These are phyloP conservation scores for Murraya koenigii DNA, from an alignment of 345 rosid genomes.

Conservation along the genomic window DNA sequence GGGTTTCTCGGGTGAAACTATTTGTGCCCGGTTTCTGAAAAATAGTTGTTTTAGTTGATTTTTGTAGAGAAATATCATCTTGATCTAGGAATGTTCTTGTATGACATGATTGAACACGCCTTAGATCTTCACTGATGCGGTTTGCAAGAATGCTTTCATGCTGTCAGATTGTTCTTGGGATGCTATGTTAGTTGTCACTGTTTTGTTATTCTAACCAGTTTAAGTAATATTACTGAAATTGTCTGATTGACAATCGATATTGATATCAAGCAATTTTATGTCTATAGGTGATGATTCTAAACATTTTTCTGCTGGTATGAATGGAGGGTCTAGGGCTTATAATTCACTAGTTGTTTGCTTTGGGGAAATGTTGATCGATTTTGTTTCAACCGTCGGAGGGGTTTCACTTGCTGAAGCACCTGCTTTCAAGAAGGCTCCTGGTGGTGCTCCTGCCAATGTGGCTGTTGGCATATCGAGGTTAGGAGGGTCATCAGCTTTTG, in stretches of 20 bases:
- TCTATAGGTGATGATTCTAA: conserved; percentile 34
- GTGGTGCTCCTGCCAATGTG: conserved; percentile 99
- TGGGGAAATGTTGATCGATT: conserved; percentile 96
- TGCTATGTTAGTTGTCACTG: conserved; percentile 4
- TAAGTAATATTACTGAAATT: neutral
- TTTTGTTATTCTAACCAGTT: neutral
- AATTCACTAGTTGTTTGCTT: conserved; percentile 69
- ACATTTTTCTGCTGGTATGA: conserved; percentile 24
- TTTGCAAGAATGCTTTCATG: neutral
- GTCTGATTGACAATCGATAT: neutral
- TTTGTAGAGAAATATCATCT: neutral
- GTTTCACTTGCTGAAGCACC: conserved; percentile 97
- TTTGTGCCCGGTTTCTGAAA: neutral
- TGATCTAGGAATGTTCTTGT: conserved; percentile 12
- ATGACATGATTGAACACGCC: neutral
- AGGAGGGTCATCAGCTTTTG: conserved; percentile 93
- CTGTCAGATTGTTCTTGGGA: neutral
- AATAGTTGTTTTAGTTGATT: neutral
- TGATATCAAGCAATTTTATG: conserved; percentile 5
- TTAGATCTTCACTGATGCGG: neutral
- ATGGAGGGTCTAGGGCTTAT: conserved; percentile 12
- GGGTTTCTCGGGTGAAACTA: neutral
- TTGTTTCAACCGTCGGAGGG: conserved; percentile 83
- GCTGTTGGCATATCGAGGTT: conserved; percentile 87
- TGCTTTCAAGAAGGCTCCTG: conserved; percentile 93